These are phyloP conservation scores for Hirsutella thompsonii DNA, from an alignment of 2,329 filamentous ascomycete genomes.

Conservation along the genomic window DNA sequence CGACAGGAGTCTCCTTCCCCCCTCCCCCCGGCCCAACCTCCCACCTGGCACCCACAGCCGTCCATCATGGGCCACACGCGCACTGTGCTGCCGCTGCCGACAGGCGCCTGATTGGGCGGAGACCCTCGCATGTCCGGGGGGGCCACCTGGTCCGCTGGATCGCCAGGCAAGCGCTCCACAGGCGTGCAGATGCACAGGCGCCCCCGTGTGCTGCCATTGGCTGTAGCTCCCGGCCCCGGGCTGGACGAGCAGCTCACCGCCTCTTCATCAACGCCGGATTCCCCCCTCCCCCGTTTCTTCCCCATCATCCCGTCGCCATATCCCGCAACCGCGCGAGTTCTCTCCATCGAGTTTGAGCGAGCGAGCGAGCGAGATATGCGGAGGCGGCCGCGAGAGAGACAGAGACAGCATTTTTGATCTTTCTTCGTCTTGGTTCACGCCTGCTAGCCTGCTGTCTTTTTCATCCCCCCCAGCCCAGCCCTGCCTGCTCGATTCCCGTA, in stretches of 20 bases:
- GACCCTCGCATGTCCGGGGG: slow-evolving; percentile 1
- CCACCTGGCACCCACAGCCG: neutral
- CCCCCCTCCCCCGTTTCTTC: slow-evolving; percentile 6
- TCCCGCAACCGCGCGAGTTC: no score
- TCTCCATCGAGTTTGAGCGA: neutral
- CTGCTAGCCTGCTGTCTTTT: neutral
- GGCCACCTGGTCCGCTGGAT: slow-evolving; percentile 11
- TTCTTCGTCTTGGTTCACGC: neutral
- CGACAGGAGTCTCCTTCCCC: no score
- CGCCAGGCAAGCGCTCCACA: slow-evolving; percentile 12
- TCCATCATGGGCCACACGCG: neutral
- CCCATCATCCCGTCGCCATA: slow-evolving; percentile 3
- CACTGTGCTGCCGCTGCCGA: slow-evolving; percentile 1
- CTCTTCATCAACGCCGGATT: slow-evolving; percentile 14
- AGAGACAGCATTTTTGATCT: no score
- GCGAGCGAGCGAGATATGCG: no score
- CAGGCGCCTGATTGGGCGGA: slow-evolving; percentile 3
- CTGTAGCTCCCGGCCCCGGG: slow-evolving; percentile 18
- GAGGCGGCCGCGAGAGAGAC: no score
- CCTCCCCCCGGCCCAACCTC: neutral
- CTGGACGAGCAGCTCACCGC: slow-evolving; percentile 22
- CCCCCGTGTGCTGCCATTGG: slow-evolving; percentile 20
- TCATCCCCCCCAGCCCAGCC: no score
- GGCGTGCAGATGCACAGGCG: slow-evolving; percentile 16
- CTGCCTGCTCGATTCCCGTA: no score